These are phyloP conservation scores for Euptelea pleiosperma DNA, from an alignment of 164 flowering plant species.

Conservation along the genomic window DNA sequence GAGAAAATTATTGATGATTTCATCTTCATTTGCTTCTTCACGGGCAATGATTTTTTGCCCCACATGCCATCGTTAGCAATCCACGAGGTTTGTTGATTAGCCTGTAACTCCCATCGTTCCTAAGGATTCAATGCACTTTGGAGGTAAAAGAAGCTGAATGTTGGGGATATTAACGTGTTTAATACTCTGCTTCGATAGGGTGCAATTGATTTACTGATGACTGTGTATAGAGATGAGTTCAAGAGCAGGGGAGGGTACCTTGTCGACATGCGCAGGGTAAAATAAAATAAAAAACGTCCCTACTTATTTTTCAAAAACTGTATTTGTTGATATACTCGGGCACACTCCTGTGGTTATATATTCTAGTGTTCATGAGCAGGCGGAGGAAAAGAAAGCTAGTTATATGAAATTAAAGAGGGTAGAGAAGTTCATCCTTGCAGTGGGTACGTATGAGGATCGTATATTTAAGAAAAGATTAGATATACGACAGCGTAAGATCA, in stretches of 20 bases:
- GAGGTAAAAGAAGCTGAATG: no score
- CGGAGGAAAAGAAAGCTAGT: constrained; percentile 23
- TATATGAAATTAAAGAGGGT: constrained; percentile 42
- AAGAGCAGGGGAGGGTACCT: constrained; percentile 47
- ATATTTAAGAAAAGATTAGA: constrained; percentile 49
- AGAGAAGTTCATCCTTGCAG: constrained; percentile 38
- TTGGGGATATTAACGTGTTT: background rate
- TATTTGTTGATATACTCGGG: background rate
- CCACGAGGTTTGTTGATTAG: constrained; percentile 37
- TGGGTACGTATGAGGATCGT: constrained; percentile 41
- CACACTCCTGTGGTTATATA: no score
- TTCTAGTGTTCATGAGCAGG: constrained; percentile 17
- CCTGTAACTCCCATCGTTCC: no score
- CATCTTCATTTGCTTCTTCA: constrained; percentile 50
- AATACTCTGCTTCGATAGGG: constrained; percentile 22
- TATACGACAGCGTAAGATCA: constrained; percentile 19
- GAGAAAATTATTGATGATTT: constrained; percentile 57
- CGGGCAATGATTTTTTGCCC: constrained; percentile 60
- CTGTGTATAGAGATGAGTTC: constrained; percentile 45
- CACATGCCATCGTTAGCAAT: constrained; percentile 51
- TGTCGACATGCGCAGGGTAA: constrained; percentile 36
- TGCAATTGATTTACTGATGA: constrained; percentile 44
- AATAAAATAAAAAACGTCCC: no score
- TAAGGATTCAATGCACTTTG: no score
- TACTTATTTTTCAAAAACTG: no score